phyloP scores from a whole-genome alignment of 164 flowering plant genomes.

The Liquidambar formosana region DNA sequence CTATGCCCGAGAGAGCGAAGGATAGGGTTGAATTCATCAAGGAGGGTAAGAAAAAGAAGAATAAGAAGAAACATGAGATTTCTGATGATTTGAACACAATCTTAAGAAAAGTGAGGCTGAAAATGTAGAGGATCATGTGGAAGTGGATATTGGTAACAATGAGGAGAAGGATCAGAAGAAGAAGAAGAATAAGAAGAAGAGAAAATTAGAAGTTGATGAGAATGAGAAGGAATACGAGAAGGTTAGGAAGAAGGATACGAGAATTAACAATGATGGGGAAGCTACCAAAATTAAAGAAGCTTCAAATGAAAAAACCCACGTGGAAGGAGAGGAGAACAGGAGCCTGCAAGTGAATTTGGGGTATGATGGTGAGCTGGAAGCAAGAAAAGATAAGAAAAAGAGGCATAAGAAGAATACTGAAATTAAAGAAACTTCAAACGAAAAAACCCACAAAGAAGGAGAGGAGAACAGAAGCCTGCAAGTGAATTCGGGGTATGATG shows the following conservation, averaged over 20 bases:
- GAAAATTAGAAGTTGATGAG: neutral
- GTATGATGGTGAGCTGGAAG: neutral
- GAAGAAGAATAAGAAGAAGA: conserved; percentile 6
- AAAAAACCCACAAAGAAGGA: neutral
- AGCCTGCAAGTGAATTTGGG: neutral
- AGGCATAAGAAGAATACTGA: neutral
- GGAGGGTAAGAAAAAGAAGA: conserved; percentile 7
- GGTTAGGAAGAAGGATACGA: conserved; percentile 5
- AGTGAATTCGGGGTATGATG: neutral
- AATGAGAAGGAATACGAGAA: neutral
- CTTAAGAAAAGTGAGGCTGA: neutral
- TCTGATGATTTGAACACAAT: neutral
- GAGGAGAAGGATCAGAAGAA: neutral
- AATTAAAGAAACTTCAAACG: neutral
- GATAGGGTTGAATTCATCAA: neutral
- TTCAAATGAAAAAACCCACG: neutral
- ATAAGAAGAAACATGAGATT: conserved; percentile 4
- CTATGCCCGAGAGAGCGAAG: neutral
- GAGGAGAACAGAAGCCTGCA: neutral
- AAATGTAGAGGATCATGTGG: neutral
- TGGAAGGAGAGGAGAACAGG: neutral
- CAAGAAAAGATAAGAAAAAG: neutral
- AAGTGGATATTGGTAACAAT: too few species aligned
- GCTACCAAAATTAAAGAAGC: neutral
- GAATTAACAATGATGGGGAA: neutral